Conservation (phyloP, 495 filamentous ascomycete genomes). For the Penicillium herquei region DNA sequence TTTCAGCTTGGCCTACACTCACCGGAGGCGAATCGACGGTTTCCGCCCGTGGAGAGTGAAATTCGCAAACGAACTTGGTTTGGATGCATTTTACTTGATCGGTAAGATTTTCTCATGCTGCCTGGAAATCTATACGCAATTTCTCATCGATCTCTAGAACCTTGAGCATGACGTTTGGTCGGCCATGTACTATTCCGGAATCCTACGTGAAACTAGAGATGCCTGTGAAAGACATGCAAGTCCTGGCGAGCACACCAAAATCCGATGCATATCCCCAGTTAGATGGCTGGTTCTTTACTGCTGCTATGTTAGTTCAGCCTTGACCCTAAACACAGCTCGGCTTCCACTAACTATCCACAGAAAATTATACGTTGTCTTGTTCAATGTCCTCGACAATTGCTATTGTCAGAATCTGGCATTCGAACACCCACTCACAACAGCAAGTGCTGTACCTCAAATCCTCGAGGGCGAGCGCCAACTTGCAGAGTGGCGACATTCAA, state of each 20-base stretch:
- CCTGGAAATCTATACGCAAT: not conserved
- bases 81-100: slow-evolving; percentile 4
- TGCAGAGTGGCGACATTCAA: slow-evolving; percentile 6
- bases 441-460: slow-evolving; percentile 7
- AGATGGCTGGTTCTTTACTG: slow-evolving; percentile 7
- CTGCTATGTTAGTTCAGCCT: not conserved
- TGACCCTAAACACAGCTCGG: not conserved
- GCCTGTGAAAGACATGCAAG: slow-evolving; percentile 2
- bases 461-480: slow-evolving; percentile 8
- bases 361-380: slow-evolving; percentile 10
- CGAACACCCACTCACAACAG: slow-evolving; percentile 4
- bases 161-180: slow-evolving; percentile 5
- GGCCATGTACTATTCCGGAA: slow-evolving; percentile 6
- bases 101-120: not conserved
- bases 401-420: slow-evolving; percentile 14
- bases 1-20: slow-evolving; percentile 30
- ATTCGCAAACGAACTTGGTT: slow-evolving; percentile 3
- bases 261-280: not conserved
- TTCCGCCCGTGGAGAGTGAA: slow-evolving; percentile 4
- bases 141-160: not conserved
- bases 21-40: not conserved
- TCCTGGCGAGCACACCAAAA: not conserved
- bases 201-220: slow-evolving; percentile 3
- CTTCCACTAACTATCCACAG: not conserved
- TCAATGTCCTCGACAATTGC: slow-evolving; percentile 9